Evolutionary conservation across 1,284 basidiomycete genomes (phyloP), one percentile per base, ranked within the genome.

Genomic region (Stereum hirsutum): DNA sequence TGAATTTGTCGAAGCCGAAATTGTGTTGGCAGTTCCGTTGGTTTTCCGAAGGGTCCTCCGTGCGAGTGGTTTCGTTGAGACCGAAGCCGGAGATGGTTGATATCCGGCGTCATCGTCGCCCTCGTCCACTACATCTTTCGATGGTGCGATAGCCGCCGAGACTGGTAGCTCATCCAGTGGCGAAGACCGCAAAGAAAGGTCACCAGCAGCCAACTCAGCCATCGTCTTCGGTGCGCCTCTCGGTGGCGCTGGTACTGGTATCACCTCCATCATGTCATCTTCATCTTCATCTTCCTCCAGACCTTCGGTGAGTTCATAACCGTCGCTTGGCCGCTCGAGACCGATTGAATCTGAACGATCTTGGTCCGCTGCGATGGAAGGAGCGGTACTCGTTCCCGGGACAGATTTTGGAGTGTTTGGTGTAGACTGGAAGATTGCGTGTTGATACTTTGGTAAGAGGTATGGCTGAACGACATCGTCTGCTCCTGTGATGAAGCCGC

Each of bases 401-500:
- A 43, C 24, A n/a, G 30, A 27, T 26, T 11, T 4, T 27, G 26
- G 39, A 6, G 49, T 39, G 40, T 38, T 38, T 15, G 45, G 43
- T 28, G 44, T 39, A 8, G 53, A 49, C 6, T 45, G 39, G 32
- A 52, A 51, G 26, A 59, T 53, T 45, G 65, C 58, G 50, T 70
- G 68, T 25, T 69, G 66, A 51, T 75, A 70, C 49, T 75, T 76
- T 1, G 85, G 86, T 19, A 89, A 63, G 47, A 72, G 70, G 57
- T 76, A 89, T 2, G 75, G 73, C 57, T 81, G 66, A 2, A 89
- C 81, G 44, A 89, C 78, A 48, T 77, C 76, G 54, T 82, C 82
- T n/a, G 75, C 81, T n/a, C 64, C 76, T 25, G 71, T 70, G 25
- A 84, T 66, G 60, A 82, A 87, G 17, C 78, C 83, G 20, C 80